Evolutionary conservation across 306 rosid species (phyloP), one percentile per base, ranked within the genome.

Genomic region (Pachyrhizus erosus): DNA sequence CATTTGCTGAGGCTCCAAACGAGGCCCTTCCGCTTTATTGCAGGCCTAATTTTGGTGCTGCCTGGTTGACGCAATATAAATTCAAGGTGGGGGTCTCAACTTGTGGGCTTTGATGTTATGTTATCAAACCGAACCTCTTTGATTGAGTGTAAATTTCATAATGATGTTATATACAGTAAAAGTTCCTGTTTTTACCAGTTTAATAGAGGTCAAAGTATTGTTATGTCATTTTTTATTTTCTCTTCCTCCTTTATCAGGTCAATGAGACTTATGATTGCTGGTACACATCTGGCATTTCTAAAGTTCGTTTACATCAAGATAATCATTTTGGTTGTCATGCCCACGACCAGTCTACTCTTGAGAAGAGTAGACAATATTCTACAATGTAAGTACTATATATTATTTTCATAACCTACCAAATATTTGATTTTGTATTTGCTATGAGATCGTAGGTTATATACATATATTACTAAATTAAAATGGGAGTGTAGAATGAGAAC

Each of bases 1-100:
- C 98, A 9, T 85, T 80, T 70, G 99, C 99, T 5, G 99, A 96
- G 89, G 96, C 98, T 84, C 99, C 98, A 48, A 76, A 88, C 78
- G 99, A 93, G 86, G 97, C 99, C 82, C 99, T 96, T 91, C 99
- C 99, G 87, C 89, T 86, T 83, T 76, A 88, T 79, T 96, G 99
- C 88, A 89, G 99, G 87, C 98, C 99, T 80, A 96, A 85, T 82
- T 96, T 96, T 87, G 97, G 96, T 68, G 89, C 91, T 86, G 94
- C 97, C 34, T 96, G 96, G 98, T 86, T 96, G 89, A 87, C 92
- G 21, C 96, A 96, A 84, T 87, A 91, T 81, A 93, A 88, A 90
- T 96, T 93, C 76, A 96, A 91, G 99, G 99, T 91, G 76, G 23
- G 69, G 81, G 67, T 80, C 66, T 66, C 70, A 72, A 83, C 79